phyloP scores from a whole-genome alignment of 1,284 basidiomycete genomes.

The Ganoderma lucidum region DNA sequence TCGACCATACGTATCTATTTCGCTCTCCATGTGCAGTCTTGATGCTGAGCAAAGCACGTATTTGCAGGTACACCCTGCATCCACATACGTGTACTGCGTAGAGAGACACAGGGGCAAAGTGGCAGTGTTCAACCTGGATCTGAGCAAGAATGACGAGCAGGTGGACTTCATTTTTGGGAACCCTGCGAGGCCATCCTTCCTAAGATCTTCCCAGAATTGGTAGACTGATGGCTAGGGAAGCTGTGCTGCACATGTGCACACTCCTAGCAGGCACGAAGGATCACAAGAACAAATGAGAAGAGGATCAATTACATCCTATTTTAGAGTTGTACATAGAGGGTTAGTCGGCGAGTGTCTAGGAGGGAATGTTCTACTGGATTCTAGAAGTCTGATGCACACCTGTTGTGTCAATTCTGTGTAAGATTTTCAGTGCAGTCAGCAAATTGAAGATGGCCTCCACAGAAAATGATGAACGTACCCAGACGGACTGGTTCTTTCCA shows the following conservation, averaged over 20 bases:
- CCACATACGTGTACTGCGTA: constrained; percentile 46
- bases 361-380: too few species aligned
- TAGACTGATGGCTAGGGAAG: background rate
- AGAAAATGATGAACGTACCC: background rate
- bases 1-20: constrained; percentile 38
- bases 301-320: background rate
- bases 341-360: too few species aligned
- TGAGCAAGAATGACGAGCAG: constrained; percentile 40
- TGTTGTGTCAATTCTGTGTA: too few species aligned
- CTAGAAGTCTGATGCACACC: too few species aligned
- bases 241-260: too few species aligned
- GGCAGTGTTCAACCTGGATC: constrained; percentile 67
- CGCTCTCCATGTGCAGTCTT: background rate
- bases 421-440: background rate
- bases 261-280: background rate
- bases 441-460: background rate
- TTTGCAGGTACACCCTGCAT: constrained; percentile 45
- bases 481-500: background rate
- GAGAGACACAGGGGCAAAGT: constrained; percentile 51
- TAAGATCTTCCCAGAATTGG: background rate
- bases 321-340: too few species aligned
- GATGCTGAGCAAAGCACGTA: background rate
- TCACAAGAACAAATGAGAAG: background rate
- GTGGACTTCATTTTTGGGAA: constrained; percentile 48
- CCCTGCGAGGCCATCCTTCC: constrained; percentile 42